Conservation (phyloP, 345 rosid genomes). For the Trapa incisa region DNA sequence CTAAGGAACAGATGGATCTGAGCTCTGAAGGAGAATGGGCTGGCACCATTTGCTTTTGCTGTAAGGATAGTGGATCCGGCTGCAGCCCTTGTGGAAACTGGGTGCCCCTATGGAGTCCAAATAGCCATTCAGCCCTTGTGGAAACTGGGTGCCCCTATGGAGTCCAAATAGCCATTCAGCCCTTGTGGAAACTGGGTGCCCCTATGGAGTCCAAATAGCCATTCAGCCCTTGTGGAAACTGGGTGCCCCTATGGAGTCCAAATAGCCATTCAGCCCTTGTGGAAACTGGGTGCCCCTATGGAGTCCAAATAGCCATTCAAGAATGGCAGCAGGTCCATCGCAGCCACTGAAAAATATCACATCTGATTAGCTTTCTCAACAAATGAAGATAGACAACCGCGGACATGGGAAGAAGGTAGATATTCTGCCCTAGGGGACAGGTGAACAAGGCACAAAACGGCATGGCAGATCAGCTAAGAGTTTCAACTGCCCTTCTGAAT, state of each 20-base stretch:
- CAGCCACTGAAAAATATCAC: constrained; percentile 52
- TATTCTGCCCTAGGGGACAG: background rate
- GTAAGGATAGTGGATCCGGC: constrained; percentile 79
- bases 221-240: constrained; percentile 74
- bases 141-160: too few species aligned
- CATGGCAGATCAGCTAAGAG: background rate
- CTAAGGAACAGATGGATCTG: constrained; percentile 66
- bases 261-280: constrained; percentile 69
- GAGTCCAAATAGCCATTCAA: constrained; percentile 83
- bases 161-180: constrained; percentile 79
- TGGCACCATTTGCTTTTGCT: constrained; percentile 49
- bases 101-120: constrained; percentile 76
- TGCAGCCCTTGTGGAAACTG: constrained; percentile 68
- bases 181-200: too few species aligned
- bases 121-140: constrained; percentile 78
- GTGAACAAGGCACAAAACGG: background rate
- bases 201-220: constrained; percentile 79
- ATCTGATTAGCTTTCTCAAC: background rate
- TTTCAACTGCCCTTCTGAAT: background rate
- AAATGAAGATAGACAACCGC: background rate
- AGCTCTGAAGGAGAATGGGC: constrained; percentile 71
- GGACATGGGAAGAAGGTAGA: background rate
- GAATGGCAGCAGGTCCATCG: constrained; percentile 82
- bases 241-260: too few species aligned
- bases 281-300: constrained; percentile 65